A percentile compares a stretch with the other conserved stretches of the same genome.
phyloP scores from a whole-genome alignment of 1,284 basidiomycete genomes.

The Lignosus rhinocerotis region DNA sequence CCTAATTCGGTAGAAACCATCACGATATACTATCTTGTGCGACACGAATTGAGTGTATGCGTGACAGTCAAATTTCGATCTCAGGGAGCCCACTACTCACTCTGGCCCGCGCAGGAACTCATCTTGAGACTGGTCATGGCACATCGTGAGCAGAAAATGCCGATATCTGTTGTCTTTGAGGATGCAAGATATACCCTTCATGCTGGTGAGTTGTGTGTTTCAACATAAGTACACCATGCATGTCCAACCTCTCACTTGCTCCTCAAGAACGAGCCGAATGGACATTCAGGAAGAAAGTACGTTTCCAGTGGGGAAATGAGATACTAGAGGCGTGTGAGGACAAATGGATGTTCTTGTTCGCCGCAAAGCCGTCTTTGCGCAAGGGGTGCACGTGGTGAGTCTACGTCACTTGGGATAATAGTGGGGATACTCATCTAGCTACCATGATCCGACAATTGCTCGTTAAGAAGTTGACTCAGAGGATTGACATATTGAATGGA shows the following conservation, averaged over 20 bases:
- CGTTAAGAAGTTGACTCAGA: too few relatives aligned
- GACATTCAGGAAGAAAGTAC: conserved; percentile 26
- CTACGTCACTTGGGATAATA: neutral
- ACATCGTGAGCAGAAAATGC: conserved; percentile 21
- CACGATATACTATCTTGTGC: conserved; percentile 24
- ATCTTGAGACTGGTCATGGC: conserved; percentile 21
- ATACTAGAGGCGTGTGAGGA: conserved; percentile 19
- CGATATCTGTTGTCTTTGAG: conserved; percentile 21
- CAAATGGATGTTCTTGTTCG: conserved; percentile 32
- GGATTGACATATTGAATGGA: too few relatives aligned
- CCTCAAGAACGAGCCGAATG: conserved; percentile 22
- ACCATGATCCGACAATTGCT: too few relatives aligned
- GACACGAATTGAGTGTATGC: conserved; percentile 28
- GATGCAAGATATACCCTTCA: conserved; percentile 19
- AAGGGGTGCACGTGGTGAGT: neutral
- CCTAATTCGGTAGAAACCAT: conserved; percentile 18
- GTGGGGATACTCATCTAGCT: neutral
- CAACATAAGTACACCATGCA: neutral
- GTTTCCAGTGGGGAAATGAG: conserved; percentile 28
- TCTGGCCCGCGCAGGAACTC: conserved; percentile 19
- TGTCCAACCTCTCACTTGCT: neutral
- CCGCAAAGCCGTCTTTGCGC: conserved; percentile 2
- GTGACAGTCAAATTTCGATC: too few relatives aligned
- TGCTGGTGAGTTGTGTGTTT: conserved; percentile 21
- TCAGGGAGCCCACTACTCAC: neutral